Conservation (phyloP, 305 asterid genomes). For the Fraxinus albicans region DNA sequence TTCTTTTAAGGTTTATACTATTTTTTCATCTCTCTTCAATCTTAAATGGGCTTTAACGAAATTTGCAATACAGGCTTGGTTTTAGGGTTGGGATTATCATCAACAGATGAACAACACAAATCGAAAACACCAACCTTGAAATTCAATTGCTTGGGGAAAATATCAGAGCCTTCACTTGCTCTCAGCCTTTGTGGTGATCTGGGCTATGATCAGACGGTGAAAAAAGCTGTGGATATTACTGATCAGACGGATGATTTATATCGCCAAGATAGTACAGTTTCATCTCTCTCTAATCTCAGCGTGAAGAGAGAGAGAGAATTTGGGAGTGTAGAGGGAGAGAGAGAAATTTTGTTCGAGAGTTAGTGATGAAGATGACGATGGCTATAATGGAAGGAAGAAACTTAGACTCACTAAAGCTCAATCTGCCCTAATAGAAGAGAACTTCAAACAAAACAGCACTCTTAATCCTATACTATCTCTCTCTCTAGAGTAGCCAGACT, state of each 20-base stretch:
- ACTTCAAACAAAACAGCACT: conserved; percentile 51
- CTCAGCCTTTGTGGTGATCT: conserved; percentile 42
- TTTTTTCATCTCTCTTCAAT: not conserved
- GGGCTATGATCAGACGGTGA: conserved; percentile 5
- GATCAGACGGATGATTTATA: conserved; percentile 27
- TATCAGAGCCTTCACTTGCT: conserved; percentile 38
- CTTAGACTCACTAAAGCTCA: conserved; percentile 51
- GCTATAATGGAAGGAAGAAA: conserved; percentile 43
- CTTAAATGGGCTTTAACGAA: conserved; percentile 42
- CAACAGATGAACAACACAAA: conserved; percentile 22
- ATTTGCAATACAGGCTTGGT: conserved; percentile 39
- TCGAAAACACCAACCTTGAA: conserved; percentile 22
- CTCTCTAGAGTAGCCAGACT: no score
- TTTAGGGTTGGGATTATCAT: conserved; percentile 40
- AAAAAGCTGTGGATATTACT: conserved; percentile 2
- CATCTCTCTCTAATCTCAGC: conserved; percentile 48
- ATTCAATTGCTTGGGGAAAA: not conserved
- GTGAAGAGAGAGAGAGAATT: conserved; percentile 56
- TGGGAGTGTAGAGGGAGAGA: conserved; percentile 39
- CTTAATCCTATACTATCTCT: conserved; percentile 41
- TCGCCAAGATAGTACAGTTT: conserved; percentile 52
- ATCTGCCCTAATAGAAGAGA: conserved; percentile 51
- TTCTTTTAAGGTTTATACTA: no score
- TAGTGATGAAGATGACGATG: conserved; percentile 52
- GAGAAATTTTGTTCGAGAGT: conserved; percentile 35